Evolutionary conservation across 768 basidiomycete species (phyloP).

Genomic region (Auriscalpium vulgare): DNA sequence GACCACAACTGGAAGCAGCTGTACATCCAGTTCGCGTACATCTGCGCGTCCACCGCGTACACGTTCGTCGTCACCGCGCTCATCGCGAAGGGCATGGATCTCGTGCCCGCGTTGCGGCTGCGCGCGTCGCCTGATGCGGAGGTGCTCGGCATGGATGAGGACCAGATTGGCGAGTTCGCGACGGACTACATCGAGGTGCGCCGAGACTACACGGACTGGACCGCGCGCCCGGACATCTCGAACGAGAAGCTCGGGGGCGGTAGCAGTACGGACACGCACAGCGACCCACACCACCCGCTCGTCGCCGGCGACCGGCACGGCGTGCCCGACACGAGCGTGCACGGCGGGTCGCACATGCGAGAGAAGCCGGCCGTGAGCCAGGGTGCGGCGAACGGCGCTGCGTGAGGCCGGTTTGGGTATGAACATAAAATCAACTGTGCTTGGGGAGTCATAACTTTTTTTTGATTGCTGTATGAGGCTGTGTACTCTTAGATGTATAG

Average conservation of each 20-base stretch:
- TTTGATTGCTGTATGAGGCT: too few relatives aligned
- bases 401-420: too few relatives aligned
- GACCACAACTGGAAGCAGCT: constrained; percentile 77
- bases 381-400: too few relatives aligned
- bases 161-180: constrained; percentile 52
- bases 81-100: constrained; percentile 86
- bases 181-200: constrained; percentile 55
- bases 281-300: too few relatives aligned
- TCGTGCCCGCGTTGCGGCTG: constrained; percentile 70
- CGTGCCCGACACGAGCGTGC: background rate
- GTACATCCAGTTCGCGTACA: constrained; percentile 77
- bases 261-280: background rate
- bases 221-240: constrained; percentile 22
- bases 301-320: constrained; percentile 25
- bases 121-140: constrained; percentile 59
- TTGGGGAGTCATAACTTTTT: too few relatives aligned
- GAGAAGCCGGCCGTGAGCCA: too few relatives aligned
- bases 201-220: constrained; percentile 55
- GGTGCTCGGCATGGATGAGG: constrained; percentile 82
- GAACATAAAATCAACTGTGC: too few relatives aligned
- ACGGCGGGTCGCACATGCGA: background rate
- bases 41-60: constrained; percentile 72
- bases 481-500: too few relatives aligned
- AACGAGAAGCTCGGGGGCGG: background rate
- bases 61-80: constrained; percentile 73